A percentile compares a stretch with the other conserved stretches of the same genome.
Evolutionary conservation across 2,329 filamentous ascomycete species (phyloP).

Genomic region (Aspergillus japonicus): DNA sequence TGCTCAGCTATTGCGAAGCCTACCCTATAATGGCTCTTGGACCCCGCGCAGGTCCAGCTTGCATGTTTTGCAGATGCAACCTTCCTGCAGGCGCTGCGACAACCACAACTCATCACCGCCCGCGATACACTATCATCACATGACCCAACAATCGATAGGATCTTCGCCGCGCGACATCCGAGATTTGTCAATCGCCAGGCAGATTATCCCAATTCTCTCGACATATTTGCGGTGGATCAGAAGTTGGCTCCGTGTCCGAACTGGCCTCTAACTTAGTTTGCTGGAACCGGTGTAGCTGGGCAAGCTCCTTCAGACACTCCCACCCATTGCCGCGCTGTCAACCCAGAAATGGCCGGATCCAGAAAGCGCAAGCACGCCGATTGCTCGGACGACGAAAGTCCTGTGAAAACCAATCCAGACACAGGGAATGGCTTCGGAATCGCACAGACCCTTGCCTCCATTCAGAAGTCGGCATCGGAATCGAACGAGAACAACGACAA

Average conservation of each 20-base stretch:
- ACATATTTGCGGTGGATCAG: not conserved
- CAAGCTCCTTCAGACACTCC: not conserved
- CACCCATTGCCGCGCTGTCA: not conserved
- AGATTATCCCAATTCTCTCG: not conserved
- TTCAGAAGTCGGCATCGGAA: slow-evolving; percentile 24
- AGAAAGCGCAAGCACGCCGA: slow-evolving; percentile 34
- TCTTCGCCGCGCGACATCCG: not conserved
- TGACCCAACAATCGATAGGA: slow-evolving; percentile 11
- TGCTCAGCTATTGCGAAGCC: too few species aligned
- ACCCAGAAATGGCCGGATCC: slow-evolving; percentile 23
- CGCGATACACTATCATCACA: slow-evolving; percentile 12
- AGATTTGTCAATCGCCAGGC: not conserved
- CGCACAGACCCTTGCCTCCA: slow-evolving; percentile 32
- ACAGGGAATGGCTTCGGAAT: slow-evolving; percentile 28
- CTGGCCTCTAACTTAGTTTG: not conserved
- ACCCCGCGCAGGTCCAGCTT: not conserved
- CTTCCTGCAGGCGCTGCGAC: not conserved
- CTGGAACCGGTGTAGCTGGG: not conserved
- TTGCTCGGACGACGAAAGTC: slow-evolving; percentile 25
- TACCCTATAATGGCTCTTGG: too few species aligned
- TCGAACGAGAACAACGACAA: slow-evolving; percentile 12
- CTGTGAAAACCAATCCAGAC: slow-evolving; percentile 17
- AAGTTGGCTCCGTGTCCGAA: not conserved
- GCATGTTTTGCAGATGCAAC: not conserved
- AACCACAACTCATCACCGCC: not conserved